Evolutionary conservation across 139 green algal species (phyloP).

Genomic region (Tetradesmus obliquus): DNA sequence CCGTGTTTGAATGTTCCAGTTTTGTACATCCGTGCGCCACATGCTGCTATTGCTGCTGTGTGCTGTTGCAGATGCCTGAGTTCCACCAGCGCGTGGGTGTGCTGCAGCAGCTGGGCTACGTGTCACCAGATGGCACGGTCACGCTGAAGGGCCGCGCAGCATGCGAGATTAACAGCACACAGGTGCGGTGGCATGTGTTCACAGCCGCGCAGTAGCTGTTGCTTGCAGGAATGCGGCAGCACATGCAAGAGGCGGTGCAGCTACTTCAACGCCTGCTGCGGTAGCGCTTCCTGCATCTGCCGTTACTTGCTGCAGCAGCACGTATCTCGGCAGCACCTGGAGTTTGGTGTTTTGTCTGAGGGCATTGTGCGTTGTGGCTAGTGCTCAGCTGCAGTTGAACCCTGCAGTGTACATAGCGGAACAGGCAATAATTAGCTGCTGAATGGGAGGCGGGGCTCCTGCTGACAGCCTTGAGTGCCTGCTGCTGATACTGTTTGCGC

Average conservation of each 20-base stretch:
- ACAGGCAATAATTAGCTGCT: too few species aligned
- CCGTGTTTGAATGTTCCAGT: too few species aligned
- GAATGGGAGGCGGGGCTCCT: neutral
- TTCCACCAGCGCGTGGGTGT: constrained; percentile 86
- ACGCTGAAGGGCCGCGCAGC: constrained; percentile 89
- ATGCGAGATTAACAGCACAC: constrained; percentile 93
- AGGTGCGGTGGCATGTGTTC: constrained; percentile 47
- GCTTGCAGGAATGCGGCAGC: neutral
- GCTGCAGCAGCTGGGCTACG: constrained; percentile 85
- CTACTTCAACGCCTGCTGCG: too few species aligned
- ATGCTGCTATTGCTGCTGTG: constrained; percentile 1
- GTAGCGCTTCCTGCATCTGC: neutral
- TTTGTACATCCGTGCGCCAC: neutral
- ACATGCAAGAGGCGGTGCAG: neutral
- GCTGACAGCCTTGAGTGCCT: neutral
- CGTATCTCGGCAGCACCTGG: neutral
- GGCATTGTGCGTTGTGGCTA: neutral
- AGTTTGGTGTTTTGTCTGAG: neutral
- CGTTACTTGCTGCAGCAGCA: neutral
- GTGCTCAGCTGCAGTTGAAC: too few species aligned
- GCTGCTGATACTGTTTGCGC: neutral
- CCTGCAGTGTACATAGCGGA: too few species aligned
- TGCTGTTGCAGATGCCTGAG: constrained; percentile 83
- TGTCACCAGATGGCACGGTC: constrained; percentile 80
- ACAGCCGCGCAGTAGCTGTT: neutral